Conservation (phyloP, 345 rosid genomes). For the Noccaea caerulescens region DNA sequence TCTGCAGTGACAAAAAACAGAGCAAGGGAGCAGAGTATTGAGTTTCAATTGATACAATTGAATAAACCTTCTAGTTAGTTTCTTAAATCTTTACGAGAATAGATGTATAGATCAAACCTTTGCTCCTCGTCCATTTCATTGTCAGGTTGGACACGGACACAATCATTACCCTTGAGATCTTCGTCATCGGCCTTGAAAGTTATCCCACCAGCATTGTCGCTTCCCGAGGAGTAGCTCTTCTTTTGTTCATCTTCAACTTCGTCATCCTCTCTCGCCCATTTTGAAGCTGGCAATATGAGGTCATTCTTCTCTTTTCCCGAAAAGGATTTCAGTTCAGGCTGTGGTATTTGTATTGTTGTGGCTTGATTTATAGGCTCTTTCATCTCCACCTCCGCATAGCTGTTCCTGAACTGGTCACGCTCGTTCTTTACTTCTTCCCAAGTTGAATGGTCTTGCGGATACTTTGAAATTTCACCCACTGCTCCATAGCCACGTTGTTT, state of each 20-base stretch:
- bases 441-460: conserved; percentile 57
- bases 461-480: conserved; percentile 75
- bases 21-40: conserved; percentile 12
- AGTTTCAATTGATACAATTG: conserved; percentile 13
- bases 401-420: conserved; percentile 44
- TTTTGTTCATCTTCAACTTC: conserved; percentile 85
- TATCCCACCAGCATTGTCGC: conserved; percentile 75
- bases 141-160: conserved; percentile 57
- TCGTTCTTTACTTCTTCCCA: conserved; percentile 60
- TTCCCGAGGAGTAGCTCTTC: conserved; percentile 87
- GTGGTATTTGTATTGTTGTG: conserved; percentile 59
- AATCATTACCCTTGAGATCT: conserved; percentile 57
- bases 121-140: conserved; percentile 84
- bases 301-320: conserved; percentile 73
- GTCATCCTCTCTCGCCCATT: conserved; percentile 96
- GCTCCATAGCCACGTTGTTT: conserved; percentile 82
- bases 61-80: conserved; percentile 24
- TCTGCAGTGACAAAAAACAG: conserved; percentile 51
- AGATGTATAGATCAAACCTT: conserved; percentile 54
- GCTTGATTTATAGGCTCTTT: conserved; percentile 50
- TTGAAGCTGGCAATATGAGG: conserved; percentile 83
- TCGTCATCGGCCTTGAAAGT: conserved; percentile 62
- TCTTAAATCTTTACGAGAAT: neutral
- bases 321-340: conserved; percentile 70
- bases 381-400: conserved; percentile 54